Base-by-base conservation (phyloP, 2,329 filamentous ascomycete species). In the Colletotrichum spinosum region DNA sequence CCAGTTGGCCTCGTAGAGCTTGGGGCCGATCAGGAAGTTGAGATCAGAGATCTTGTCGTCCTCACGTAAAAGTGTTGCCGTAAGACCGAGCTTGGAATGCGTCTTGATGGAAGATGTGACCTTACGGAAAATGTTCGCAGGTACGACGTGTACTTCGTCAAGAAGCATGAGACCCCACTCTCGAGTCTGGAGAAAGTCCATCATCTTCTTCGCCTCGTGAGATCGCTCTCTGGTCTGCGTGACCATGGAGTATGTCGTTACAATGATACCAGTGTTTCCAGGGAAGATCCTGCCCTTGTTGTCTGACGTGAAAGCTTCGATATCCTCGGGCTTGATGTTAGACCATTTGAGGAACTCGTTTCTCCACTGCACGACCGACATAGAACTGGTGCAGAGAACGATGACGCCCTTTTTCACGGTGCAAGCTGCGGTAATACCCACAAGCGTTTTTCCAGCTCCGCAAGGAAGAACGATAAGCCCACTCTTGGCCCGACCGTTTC, bases 221-320 rank as follows among this genome's bases (percentile, higher is more conserved):
- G 96, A 95, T 64, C 95, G 87, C 65, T 93, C 91, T 54, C 93
- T 87, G 12, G 91, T 94, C 73, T 96, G 92, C 8, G 93, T 97
- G n/a, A 99, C 94, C 96, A 99, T 99, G 65, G 93, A 96, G 78
- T 99, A 99, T 1, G 96, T 99, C 10, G 94, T 97, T 56, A 99
- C 94, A 70, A 99, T 97, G 69, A 99, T 94, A 74, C 96, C 96
- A 1, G 96, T 97, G 74, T 93, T 95, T 54, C 94, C 89, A 1
- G 90, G 90, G 72, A 99, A 97, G 61, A 85, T 86, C 56, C 85
- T 84, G 62, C 90, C 89, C 79, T 99, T 99, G 76, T 93, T 93
- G 70, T 97, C 94, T 0, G 94, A 95, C 0, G 96, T 97, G 77
- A 99, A 99, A 59, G 97, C 90, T 37, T 94, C 93, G 73, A 99